A percentile compares a stretch with the other conserved stretches of the same genome.
These are phyloP conservation scores for Chlorella sp. DNA, from an alignment of 139 green algal species.

Conservation along the genomic window DNA sequence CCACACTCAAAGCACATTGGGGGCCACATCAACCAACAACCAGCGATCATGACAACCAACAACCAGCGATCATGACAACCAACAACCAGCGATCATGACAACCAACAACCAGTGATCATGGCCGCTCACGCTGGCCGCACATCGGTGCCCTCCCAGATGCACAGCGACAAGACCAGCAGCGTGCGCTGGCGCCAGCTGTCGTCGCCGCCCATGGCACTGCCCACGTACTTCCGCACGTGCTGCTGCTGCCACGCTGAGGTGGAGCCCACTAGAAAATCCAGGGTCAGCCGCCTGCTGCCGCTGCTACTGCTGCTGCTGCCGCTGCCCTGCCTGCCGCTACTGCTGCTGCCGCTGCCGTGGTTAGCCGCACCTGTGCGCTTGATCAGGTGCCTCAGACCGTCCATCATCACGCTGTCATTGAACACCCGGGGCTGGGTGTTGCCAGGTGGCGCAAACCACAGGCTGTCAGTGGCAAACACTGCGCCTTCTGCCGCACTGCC, in stretches of 20 bases:
- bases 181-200: neutral
- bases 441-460: too few species aligned
- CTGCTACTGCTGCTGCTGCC: neutral
- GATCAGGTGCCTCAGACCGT: too few species aligned
- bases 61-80: neutral
- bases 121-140: neutral
- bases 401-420: too few species aligned
- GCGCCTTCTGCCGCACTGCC: too few species aligned
- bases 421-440: too few species aligned
- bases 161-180: conserved; percentile 11
- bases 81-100: neutral
- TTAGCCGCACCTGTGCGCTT: too few species aligned
- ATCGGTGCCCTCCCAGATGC: neutral
- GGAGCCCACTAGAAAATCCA: neutral
- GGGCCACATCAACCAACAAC: too few species aligned
- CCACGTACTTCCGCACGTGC: neutral
- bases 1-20: too few species aligned
- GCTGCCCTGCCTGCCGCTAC: too few species aligned
- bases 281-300: neutral
- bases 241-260: conserved; percentile 2
- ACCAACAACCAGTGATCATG: neutral
- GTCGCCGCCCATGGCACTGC: neutral
- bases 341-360: too few species aligned
- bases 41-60: too few species aligned
- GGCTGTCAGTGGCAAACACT: too few species aligned